phyloP scores from a whole-genome alignment of 441 rosid species.

The Brassica hybrid region DNA sequence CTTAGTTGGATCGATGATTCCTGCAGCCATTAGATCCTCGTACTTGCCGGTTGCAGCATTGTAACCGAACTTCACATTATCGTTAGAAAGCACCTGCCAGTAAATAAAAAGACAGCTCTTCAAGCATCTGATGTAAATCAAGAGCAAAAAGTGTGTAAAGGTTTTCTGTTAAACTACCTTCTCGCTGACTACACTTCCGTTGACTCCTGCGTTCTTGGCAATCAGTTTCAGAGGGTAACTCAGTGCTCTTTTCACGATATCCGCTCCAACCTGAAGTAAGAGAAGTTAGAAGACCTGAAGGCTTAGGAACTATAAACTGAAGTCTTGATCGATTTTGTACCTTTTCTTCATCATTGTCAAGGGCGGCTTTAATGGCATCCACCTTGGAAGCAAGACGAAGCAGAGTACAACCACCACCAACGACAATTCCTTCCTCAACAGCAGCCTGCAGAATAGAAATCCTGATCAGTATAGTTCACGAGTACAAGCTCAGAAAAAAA shows the following conservation, averaged over 20 bases:
- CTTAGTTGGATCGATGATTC: slow-evolving; percentile 96
- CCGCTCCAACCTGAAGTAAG: slow-evolving; percentile 81
- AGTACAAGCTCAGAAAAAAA: not conserved
- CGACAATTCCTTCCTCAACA: slow-evolving; percentile 97
- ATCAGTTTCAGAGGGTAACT: slow-evolving; percentile 87
- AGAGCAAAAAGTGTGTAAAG: not conserved
- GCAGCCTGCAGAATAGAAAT: slow-evolving; percentile 62
- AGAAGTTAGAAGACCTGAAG: not conserved
- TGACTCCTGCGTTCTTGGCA: slow-evolving; percentile 95
- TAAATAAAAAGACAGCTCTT: slow-evolving; percentile 5
- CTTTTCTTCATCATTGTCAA: slow-evolving; percentile 87
- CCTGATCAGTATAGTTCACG: not conserved
- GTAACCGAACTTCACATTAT: slow-evolving; percentile 66
- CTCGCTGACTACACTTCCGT: slow-evolving; percentile 91
- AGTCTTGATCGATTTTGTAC: slow-evolving; percentile 37
- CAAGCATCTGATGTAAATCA: slow-evolving; percentile 9
- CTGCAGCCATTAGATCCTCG: slow-evolving; percentile 93
- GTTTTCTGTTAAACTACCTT: slow-evolving; percentile 52
- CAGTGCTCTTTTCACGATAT: slow-evolving; percentile 84
- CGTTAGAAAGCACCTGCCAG: slow-evolving; percentile 72
- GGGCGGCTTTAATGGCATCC: slow-evolving; percentile 72
- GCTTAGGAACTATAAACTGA: not conserved
- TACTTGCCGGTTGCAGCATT: slow-evolving; percentile 94
- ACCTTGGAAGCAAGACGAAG: slow-evolving; percentile 85
- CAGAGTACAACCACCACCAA: slow-evolving; percentile 94